A percentile compares a stretch with the other conserved stretches of the same genome.
These are phyloP conservation scores for Mycotypha africana DNA, from an alignment of 371 early-diverging fungal genomes.

Conservation along the genomic window DNA sequence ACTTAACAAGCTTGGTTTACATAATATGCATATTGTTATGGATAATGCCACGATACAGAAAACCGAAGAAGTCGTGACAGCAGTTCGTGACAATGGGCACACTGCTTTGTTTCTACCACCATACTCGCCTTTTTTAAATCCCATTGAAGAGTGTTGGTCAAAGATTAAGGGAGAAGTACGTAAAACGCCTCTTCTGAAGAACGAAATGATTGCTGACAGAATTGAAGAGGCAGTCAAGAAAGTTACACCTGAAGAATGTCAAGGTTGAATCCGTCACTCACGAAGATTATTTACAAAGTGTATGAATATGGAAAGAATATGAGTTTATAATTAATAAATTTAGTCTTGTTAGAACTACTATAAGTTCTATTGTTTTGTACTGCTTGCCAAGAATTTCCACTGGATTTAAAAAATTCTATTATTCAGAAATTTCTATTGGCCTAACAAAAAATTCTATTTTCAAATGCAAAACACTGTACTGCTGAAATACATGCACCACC, in stretches of 20 bases:
- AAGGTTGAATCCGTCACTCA: slow-evolving; percentile 15
- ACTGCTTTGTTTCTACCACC: slow-evolving; percentile 12
- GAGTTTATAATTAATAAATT: no score
- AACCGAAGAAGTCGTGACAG: slow-evolving; percentile 7
- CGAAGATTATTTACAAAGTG: slow-evolving; percentile 9
- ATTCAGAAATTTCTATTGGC: no score
- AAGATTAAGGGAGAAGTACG: slow-evolving; percentile 14
- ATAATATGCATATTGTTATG: slow-evolving; percentile 15
- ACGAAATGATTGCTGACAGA: slow-evolving; percentile 13
- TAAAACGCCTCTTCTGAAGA: slow-evolving; percentile 10
- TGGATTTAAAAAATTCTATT: no score
- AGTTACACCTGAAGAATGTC: slow-evolving; percentile 14
- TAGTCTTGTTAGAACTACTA: no score
- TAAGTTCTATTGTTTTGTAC: no score
- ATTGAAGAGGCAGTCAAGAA: slow-evolving; percentile 12
- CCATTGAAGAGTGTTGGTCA: slow-evolving; percentile 12
- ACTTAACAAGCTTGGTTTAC: slow-evolving; percentile 9
- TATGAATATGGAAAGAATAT: no score
- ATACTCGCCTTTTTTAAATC: slow-evolving; percentile 10
- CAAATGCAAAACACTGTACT: no score
- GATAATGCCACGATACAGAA: slow-evolving; percentile 14
- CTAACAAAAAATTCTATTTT: no score
- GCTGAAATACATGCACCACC: no score
- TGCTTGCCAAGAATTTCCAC: no score
- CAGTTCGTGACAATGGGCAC: slow-evolving; percentile 6